phyloP scores from a whole-genome alignment of 75 land plant species.

The Isoetes taiwanensis region DNA sequence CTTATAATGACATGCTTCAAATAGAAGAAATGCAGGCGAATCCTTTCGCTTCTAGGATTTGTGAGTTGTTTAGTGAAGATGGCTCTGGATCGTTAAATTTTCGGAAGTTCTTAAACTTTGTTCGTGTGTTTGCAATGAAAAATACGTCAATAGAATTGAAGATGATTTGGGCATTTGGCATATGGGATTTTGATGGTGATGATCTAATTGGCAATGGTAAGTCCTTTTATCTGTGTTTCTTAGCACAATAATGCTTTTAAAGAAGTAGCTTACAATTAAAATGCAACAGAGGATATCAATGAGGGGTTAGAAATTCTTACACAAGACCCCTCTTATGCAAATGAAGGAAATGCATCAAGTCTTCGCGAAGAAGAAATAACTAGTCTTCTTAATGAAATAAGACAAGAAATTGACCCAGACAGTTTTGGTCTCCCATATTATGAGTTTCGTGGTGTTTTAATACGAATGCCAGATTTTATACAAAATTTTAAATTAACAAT shows the following conservation, averaged over 20 bases:
- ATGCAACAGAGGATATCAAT: too few relatives aligned
- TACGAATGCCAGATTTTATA: constrained; percentile 27
- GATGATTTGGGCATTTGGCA: constrained; percentile 23
- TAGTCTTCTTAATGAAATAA: constrained; percentile 12
- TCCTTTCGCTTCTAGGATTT: constrained; percentile 27
- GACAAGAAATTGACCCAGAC: constrained; percentile 17
- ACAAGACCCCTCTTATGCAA: too few relatives aligned
- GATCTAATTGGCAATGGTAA: constrained; percentile 23
- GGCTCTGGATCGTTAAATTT: constrained; percentile 21
- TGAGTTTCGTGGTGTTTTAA: constrained; percentile 21
- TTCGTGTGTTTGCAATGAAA: constrained; percentile 17
- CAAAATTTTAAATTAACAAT: constrained; percentile 17
- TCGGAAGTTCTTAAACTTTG: constrained; percentile 19
- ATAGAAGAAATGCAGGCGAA: constrained; percentile 28
- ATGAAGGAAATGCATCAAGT: too few relatives aligned
- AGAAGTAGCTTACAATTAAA: too few relatives aligned
- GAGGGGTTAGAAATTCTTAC: too few relatives aligned
- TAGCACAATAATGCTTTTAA: too few relatives aligned
- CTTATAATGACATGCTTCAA: too few relatives aligned
- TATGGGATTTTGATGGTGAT: constrained; percentile 39
- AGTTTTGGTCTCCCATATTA: constrained; percentile 14
- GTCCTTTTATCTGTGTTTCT: neutral
- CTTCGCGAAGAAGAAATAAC: too few relatives aligned
- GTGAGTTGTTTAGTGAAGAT: constrained; percentile 27
- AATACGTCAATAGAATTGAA: constrained; percentile 21